Evolutionary conservation across 306 rosid species (phyloP).

Genomic region (Quercus agrifolia): DNA sequence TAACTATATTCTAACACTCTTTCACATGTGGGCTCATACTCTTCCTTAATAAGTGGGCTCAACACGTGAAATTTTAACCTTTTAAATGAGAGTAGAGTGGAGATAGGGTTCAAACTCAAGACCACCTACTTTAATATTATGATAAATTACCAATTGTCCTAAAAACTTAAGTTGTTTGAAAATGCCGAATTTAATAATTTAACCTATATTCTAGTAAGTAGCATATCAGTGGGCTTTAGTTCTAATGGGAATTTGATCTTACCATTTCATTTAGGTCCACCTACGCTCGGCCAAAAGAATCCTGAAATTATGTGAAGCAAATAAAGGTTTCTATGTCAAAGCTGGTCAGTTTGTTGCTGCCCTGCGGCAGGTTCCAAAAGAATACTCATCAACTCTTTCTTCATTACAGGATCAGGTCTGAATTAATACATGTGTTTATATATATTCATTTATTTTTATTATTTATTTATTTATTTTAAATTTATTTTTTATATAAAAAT

Average conservation of each 20-base stretch:
- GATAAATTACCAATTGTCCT: too few species aligned
- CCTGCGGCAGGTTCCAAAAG: slow-evolving; percentile 63
- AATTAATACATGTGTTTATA: neutral
- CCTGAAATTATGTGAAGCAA: slow-evolving; percentile 67
- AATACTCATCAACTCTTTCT: slow-evolving; percentile 69
- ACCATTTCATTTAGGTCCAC: slow-evolving; percentile 57
- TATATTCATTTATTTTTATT: neutral
- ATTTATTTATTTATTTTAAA: neutral
- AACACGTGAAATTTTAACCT: too few species aligned
- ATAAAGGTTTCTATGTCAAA: slow-evolving; percentile 88
- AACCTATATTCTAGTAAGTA: neutral
- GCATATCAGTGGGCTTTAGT: neutral
- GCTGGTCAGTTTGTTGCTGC: slow-evolving; percentile 88
- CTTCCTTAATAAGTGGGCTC: too few species aligned
- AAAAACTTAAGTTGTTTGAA: too few species aligned
- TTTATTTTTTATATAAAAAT: neutral
- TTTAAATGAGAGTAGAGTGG: too few species aligned
- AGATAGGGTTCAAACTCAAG: too few species aligned
- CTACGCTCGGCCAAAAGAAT: slow-evolving; percentile 69
- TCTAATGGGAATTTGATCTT: slow-evolving; percentile 14
- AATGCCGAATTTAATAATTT: too few species aligned
- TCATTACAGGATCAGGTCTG: slow-evolving; percentile 75
- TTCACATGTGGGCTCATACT: too few species aligned
- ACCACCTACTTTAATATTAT: too few species aligned
- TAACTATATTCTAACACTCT: too few species aligned